Evolutionary conservation across 163 green algal species (phyloP).

Genomic region (Prototheca stagnorum): DNA sequence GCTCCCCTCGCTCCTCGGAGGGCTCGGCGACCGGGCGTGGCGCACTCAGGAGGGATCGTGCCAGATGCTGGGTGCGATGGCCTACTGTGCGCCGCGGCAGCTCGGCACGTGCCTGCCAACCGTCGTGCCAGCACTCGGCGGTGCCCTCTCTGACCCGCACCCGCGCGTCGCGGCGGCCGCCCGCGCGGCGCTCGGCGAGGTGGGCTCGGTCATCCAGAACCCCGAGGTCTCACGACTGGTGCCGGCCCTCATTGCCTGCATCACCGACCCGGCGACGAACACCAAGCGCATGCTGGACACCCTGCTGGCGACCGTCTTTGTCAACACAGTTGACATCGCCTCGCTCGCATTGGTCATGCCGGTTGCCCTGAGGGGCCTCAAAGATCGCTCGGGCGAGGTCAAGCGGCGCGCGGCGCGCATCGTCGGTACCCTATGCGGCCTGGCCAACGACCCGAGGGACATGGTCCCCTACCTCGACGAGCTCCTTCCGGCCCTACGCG

Average conservation of each 20-base stretch:
- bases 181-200: conserved; percentile 56
- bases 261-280: conserved; percentile 69
- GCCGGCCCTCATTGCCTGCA: conserved; percentile 61
- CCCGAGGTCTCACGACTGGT: conserved; percentile 76
- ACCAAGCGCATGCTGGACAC: conserved; percentile 64
- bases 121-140: conserved; percentile 70
- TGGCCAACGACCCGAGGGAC: conserved; percentile 84
- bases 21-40: conserved; percentile 68
- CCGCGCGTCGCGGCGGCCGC: conserved; percentile 72
- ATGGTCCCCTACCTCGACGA: conserved; percentile 85
- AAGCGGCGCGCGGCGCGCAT: conserved; percentile 90
- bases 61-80: conserved; percentile 87
- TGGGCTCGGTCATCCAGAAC: conserved; percentile 82
- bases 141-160: conserved; percentile 66
- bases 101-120: conserved; percentile 75
- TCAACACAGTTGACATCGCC: conserved; percentile 89
- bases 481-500: conserved; percentile 80
- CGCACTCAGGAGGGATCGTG: conserved; percentile 90
- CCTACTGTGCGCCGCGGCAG: conserved; percentile 86
- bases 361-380: conserved; percentile 74
- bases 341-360: conserved; percentile 86
- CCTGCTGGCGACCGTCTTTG: conserved; percentile 79
- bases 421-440: conserved; percentile 78
- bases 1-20: conserved; percentile 71
- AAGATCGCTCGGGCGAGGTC: conserved; percentile 69